phyloP scores from a whole-genome alignment of 768 basidiomycete species.

The Tephrocybe sp. region DNA sequence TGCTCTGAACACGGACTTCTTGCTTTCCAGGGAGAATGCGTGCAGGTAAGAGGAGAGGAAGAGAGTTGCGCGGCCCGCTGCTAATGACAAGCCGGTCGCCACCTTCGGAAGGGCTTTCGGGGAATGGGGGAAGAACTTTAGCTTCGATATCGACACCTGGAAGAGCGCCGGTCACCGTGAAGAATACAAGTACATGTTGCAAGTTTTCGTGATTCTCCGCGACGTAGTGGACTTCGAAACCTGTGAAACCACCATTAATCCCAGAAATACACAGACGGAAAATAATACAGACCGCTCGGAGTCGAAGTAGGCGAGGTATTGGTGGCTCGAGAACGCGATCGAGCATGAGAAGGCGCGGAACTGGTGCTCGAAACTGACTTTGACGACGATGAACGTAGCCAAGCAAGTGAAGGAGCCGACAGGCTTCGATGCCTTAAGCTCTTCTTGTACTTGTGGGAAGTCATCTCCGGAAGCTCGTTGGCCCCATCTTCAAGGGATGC shows the following conservation, averaged over 20 bases:
- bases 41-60: constrained; percentile 55
- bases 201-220: constrained; percentile 87
- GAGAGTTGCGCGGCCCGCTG: constrained; percentile 54
- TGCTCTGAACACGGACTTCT: constrained; percentile 50
- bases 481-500: constrained; percentile 19
- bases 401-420: constrained; percentile 60
- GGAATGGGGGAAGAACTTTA: constrained; percentile 55
- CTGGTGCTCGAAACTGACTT: constrained; percentile 12
- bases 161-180: constrained; percentile 51
- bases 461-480: constrained; percentile 11
- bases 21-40: constrained; percentile 59
- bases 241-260: constrained; percentile 19
- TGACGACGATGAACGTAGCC: constrained; percentile 44
- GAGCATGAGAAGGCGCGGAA: constrained; percentile 14
- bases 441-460: constrained; percentile 25
- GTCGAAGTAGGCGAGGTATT: constrained; percentile 8
- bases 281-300: constrained; percentile 17
- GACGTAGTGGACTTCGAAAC: constrained; percentile 48
- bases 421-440: constrained; percentile 47
- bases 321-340: constrained; percentile 18
- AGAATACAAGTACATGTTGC: constrained; percentile 72
- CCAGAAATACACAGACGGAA: not conserved
- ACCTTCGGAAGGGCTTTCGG: constrained; percentile 34
- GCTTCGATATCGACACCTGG: constrained; percentile 58
- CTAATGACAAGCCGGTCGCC: constrained; percentile 63